A percentile compares a stretch with the other conserved stretches of the same genome.
phyloP scores from a whole-genome alignment of 306 rosid species.

The Vigna nakashimae region DNA sequence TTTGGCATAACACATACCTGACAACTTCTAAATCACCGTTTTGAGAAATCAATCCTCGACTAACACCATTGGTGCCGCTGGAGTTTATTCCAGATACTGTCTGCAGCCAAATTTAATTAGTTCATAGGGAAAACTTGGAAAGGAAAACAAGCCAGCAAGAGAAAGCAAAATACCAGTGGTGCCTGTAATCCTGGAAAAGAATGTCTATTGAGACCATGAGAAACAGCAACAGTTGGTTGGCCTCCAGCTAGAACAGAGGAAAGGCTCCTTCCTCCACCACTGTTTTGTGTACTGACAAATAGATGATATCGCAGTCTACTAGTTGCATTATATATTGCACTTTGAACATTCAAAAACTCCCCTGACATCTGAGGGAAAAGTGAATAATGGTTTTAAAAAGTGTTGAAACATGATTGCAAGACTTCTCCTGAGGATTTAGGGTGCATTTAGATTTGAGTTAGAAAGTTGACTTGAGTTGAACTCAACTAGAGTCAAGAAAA shows the following conservation, averaged over 20 bases:
- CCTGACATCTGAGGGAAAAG: slow-evolving; percentile 75
- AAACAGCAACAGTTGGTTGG: slow-evolving; percentile 51
- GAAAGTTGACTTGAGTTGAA: too few relatives aligned
- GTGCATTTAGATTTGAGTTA: too few relatives aligned
- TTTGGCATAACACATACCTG: slow-evolving; percentile 67
- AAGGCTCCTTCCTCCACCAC: slow-evolving; percentile 51
- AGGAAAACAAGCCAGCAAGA: slow-evolving; percentile 38
- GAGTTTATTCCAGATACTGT: slow-evolving; percentile 54
- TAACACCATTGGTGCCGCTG: slow-evolving; percentile 57
- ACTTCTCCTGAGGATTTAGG: slow-evolving; percentile 23
- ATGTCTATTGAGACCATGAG: slow-evolving; percentile 53
- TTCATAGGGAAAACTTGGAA: slow-evolving; percentile 19
- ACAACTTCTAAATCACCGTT: slow-evolving; percentile 66
- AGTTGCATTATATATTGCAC: slow-evolving; percentile 83
- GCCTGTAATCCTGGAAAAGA: slow-evolving; percentile 67
- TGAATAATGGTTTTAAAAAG: slow-evolving; percentile 32
- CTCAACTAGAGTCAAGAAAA: too few relatives aligned
- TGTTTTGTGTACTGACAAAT: slow-evolving; percentile 56
- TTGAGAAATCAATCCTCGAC: slow-evolving; percentile 58
- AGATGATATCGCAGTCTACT: slow-evolving; percentile 81
- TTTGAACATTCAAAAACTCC: slow-evolving; percentile 78
- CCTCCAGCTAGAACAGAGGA: slow-evolving; percentile 54
- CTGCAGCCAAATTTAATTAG: slow-evolving; percentile 57
- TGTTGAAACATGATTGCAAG: slow-evolving; percentile 26
- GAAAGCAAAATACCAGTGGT: slow-evolving; percentile 57